A percentile compares a stretch with the other conserved stretches of the same genome.
Conservation (phyloP, 306 rosid genomes). For the Psophocarpus tetragonolobus region DNA sequence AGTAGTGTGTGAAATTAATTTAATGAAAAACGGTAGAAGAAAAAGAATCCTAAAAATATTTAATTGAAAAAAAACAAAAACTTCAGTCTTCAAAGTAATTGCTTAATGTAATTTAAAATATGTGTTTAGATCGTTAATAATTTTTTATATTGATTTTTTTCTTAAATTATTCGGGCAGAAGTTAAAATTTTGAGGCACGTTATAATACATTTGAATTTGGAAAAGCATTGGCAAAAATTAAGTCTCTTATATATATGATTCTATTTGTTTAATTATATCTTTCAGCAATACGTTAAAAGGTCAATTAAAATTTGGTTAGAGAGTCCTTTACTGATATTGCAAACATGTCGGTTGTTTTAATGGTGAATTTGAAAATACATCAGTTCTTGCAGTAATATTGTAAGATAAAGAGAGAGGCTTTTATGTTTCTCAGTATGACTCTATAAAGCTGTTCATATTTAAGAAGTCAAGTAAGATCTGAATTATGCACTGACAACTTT, state of each 20-base stretch:
- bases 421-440: neutral
- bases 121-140: neutral
- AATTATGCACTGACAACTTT: constrained; percentile 4
- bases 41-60: too few species aligned
- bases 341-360: neutral
- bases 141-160: neutral
- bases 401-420: neutral
- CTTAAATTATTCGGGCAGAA: neutral
- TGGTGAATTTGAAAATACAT: neutral
- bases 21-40: too few species aligned
- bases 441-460: neutral
- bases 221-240: neutral
- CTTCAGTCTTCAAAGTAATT: neutral
- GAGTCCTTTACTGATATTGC: neutral
- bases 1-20: too few species aligned
- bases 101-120: neutral
- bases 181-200: neutral
- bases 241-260: neutral
- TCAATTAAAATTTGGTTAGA: neutral
- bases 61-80: too few species aligned
- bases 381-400: neutral
- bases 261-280: neutral
- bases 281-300: neutral
- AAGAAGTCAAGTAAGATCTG: constrained; percentile 3
- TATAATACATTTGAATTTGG: neutral